These are phyloP conservation scores for Thelonectria discophora DNA, from an alignment of 2,329 filamentous ascomycete genomes.

Conservation along the genomic window DNA sequence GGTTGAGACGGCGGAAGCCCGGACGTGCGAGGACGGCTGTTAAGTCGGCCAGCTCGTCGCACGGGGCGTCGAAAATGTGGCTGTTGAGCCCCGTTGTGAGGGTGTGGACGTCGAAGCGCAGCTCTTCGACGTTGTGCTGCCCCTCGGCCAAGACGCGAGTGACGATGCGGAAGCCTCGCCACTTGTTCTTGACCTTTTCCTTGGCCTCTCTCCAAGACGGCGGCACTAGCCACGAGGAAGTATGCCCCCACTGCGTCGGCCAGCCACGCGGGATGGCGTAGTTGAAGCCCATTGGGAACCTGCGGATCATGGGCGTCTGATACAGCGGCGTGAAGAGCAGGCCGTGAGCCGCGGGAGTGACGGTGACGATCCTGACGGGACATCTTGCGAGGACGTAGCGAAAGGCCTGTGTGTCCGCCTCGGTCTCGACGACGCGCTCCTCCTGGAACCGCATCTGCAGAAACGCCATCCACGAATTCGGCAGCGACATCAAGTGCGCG, in stretches of 20 bases:
- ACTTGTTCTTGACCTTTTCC: slow-evolving; percentile 33
- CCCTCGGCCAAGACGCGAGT: slow-evolving; percentile 38
- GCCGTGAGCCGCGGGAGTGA: not conserved
- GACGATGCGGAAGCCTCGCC: slow-evolving; percentile 45
- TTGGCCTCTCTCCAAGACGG: slow-evolving; percentile 7
- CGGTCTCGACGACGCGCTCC: not conserved
- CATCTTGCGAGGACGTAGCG: not conserved
- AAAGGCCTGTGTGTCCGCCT: not conserved
- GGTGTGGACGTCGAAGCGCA: slow-evolving; percentile 45
- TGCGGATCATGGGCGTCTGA: slow-evolving; percentile 54
- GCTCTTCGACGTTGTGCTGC: slow-evolving; percentile 42
- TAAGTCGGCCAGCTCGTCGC: slow-evolving; percentile 11
- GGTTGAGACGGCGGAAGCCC: slow-evolving; percentile 9
- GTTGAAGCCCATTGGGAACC: slow-evolving; percentile 50
- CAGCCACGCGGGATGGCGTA: slow-evolving; percentile 47
- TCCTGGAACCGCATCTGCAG: not conserved
- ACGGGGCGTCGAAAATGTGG: not conserved
- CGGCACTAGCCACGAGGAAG: not conserved
- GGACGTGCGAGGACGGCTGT: not conserved
- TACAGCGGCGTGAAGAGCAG: slow-evolving; percentile 43
- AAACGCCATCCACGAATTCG: not conserved
- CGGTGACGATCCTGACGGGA: not conserved
- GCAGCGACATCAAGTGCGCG: not conserved
- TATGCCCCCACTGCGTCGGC: not conserved
- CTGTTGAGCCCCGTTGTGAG: slow-evolving; percentile 44